Evolutionary conservation across 768 basidiomycete species (phyloP).

Genomic region (Tulasnella sp.): DNA sequence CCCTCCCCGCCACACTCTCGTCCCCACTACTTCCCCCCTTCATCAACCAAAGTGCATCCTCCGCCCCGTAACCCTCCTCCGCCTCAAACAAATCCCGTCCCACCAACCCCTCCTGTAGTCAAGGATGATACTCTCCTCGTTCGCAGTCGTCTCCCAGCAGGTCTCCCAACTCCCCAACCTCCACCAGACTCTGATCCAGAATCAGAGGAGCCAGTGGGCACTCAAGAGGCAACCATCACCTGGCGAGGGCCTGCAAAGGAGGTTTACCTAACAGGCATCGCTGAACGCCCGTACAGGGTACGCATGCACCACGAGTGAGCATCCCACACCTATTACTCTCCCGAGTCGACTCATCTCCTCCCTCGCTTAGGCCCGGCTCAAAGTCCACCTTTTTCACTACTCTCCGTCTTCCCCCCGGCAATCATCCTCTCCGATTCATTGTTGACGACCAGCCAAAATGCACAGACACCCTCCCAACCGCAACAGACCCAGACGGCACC

Average conservation of each 20-base stretch:
- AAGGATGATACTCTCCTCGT: slow-evolving; percentile 4
- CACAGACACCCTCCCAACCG: slow-evolving; percentile 22
- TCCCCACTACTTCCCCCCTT: slow-evolving; percentile 5
- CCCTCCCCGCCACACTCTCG: slow-evolving; percentile 4
- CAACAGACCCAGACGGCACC: slow-evolving; percentile 22
- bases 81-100: not conserved
- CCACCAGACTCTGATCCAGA: not conserved
- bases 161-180: not conserved
- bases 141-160: slow-evolving; percentile 1
- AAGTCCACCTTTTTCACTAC: slow-evolving; percentile 19
- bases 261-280: slow-evolving; percentile 26
- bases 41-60: not conserved
- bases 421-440: slow-evolving; percentile 22
- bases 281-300: slow-evolving; percentile 19
- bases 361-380: not conserved
- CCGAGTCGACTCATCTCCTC: not conserved
- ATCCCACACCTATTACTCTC: not conserved
- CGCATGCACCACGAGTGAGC: slow-evolving; percentile 20
- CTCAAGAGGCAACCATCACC: slow-evolving; percentile 26
- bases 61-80: not conserved
- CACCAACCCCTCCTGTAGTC: not conserved
- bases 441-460: slow-evolving; percentile 21
- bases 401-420: slow-evolving; percentile 21
- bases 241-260: slow-evolving; percentile 30
- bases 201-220: slow-evolving; percentile 18